Conservation (phyloP, 441 rosid genomes). For the Manihot esculenta region DNA sequence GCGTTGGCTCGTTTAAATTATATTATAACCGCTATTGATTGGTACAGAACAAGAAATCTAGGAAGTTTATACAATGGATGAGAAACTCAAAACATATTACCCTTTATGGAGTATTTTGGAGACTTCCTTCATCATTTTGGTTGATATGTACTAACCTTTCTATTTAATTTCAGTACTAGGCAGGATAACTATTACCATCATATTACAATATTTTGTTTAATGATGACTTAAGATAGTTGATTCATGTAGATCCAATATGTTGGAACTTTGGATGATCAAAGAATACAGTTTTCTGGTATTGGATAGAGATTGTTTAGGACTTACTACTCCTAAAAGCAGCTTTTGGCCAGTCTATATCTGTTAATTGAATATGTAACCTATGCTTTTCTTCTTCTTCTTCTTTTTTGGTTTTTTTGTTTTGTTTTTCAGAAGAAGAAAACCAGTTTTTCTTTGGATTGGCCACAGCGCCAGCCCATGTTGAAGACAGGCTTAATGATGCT, state of each 20-base stretch:
- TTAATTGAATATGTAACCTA: background rate
- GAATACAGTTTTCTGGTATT: background rate
- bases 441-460: slow-evolving; percentile 95
- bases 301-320: background rate
- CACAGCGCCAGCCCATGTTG: slow-evolving; percentile 96
- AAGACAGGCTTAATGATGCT: slow-evolving; percentile 90
- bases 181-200: background rate
- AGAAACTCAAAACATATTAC: background rate
- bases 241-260: background rate
- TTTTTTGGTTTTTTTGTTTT: background rate
- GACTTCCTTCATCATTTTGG: background rate
- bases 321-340: background rate
- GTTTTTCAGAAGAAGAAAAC: slow-evolving; percentile 42
- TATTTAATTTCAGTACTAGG: background rate
- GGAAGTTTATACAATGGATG: background rate
- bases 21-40: background rate
- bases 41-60: background rate
- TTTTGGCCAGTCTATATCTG: background rate
- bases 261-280: background rate
- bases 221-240: background rate
- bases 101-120: background rate
- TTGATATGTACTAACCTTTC: too few species aligned
- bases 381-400: background rate
- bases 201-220: background rate
- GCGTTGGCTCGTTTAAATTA: too few species aligned